phyloP scores from a whole-genome alignment of 192 early-diverging fungal species.

The Coemansia sp. region DNA sequence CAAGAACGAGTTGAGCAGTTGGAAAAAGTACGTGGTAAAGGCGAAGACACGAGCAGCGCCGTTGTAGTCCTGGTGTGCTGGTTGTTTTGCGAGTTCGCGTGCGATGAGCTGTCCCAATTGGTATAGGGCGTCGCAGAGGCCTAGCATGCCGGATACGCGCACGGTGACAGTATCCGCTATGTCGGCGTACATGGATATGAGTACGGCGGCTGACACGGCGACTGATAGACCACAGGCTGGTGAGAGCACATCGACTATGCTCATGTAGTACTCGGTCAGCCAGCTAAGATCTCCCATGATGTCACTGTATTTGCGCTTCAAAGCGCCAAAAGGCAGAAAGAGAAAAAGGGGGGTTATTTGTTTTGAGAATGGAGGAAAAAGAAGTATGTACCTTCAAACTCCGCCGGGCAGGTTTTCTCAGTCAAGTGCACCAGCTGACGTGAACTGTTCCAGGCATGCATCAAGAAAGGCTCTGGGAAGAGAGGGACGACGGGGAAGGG shows the following conservation, averaged over 20 bases:
- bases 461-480: not conserved
- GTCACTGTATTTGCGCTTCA: not conserved
- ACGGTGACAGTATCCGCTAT: slow-evolving; percentile 38
- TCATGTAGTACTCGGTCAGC: slow-evolving; percentile 47
- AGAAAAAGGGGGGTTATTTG: not conserved
- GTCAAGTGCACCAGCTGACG: not conserved
- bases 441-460: not conserved
- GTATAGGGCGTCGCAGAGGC: slow-evolving; percentile 40
- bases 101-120: slow-evolving; percentile 41
- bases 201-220: slow-evolving; percentile 36
- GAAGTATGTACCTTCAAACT: not conserved
- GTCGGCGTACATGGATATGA: slow-evolving; percentile 47
- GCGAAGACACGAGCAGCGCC: slow-evolving; percentile 42
- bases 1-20: slow-evolving; percentile 37
- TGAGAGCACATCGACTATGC: slow-evolving; percentile 43
- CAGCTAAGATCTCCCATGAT: slow-evolving; percentile 21
- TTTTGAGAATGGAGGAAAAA: not conserved
- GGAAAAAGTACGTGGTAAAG: slow-evolving; percentile 41
- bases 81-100: slow-evolving; percentile 34
- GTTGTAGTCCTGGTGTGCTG: slow-evolving; percentile 8
- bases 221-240: slow-evolving; percentile 47
- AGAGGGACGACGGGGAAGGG: not conserved
- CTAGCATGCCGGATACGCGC: slow-evolving; percentile 47
- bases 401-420: not conserved
- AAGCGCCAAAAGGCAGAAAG: slow-evolving; percentile 8